Percentiles rank a stretch among this genome's conserved stretches.
phyloP scores from a whole-genome alignment of 352 stramenopile species.

The Aphanomyces astaci region DNA sequence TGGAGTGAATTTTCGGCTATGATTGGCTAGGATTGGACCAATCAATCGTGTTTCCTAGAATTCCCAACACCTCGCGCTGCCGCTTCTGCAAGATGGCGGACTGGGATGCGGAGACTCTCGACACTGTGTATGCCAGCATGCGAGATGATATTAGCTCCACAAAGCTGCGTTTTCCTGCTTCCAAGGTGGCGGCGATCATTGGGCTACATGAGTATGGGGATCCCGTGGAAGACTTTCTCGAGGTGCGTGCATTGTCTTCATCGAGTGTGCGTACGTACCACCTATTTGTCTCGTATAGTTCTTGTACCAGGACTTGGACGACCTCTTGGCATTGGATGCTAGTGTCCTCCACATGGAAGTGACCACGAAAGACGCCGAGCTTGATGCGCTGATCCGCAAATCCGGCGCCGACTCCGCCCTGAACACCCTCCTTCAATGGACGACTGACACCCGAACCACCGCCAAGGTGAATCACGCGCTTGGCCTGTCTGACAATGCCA shows the following conservation, averaged over 20 bases:
- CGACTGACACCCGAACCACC: slow-evolving; percentile 23
- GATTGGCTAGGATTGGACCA: not conserved
- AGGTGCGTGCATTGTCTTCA: slow-evolving; percentile 25
- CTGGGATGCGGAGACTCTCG: not conserved
- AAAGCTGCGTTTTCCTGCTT: slow-evolving; percentile 51
- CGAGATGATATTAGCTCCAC: not conserved
- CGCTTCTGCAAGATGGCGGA: not conserved
- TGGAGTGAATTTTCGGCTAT: not conserved
- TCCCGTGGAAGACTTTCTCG: slow-evolving; percentile 37
- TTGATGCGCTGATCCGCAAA: slow-evolving; percentile 43
- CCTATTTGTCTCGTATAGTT: slow-evolving; percentile 28
- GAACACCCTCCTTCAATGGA: slow-evolving; percentile 43
- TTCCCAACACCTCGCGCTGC: not conserved
- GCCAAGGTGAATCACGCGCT: not conserved
- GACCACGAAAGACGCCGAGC: slow-evolving; percentile 50
- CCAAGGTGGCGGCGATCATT: slow-evolving; percentile 55
- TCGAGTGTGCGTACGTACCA: not conserved
- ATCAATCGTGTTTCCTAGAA: not conserved
- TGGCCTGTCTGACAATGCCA: not conserved
- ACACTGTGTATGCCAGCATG: not conserved
- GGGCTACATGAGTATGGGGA: slow-evolving; percentile 69
- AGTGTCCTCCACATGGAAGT: slow-evolving; percentile 36
- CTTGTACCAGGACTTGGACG: slow-evolving; percentile 57
- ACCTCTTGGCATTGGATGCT: slow-evolving; percentile 44
- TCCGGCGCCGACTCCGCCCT: slow-evolving; percentile 37